Conservation (phyloP, 1,139 yeast genomes). For the Citeromyces hawaiiensis region DNA sequence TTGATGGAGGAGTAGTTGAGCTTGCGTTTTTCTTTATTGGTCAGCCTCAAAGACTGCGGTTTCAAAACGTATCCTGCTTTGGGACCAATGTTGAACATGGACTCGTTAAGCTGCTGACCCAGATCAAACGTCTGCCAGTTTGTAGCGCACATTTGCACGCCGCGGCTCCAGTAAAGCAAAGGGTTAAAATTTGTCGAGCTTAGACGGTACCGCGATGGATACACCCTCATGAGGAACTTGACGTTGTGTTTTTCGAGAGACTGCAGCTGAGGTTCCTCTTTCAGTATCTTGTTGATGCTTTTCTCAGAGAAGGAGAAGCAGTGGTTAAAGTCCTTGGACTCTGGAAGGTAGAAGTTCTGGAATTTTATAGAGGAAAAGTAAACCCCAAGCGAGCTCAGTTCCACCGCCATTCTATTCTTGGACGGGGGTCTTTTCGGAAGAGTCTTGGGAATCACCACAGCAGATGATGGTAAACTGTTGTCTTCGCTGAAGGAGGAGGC, state of each 20-base stretch:
- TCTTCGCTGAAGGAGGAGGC: constrained; percentile 6
- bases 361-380: constrained; percentile 66
- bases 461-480: background rate
- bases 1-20: constrained; percentile 8
- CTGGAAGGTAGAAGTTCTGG: constrained; percentile 74
- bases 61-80: constrained; percentile 69
- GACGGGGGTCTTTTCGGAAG: constrained; percentile 9
- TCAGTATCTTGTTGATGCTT: constrained; percentile 45
- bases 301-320: constrained; percentile 82
- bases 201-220: constrained; percentile 71
- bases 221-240: constrained; percentile 64
- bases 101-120: constrained; percentile 84
- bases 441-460: constrained; percentile 6
- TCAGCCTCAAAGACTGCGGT: constrained; percentile 34
- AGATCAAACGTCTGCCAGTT: constrained; percentile 92
- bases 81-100: constrained; percentile 52
- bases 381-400: constrained; percentile 49
- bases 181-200: constrained; percentile 78
- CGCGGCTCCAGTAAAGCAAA: constrained; percentile 64
- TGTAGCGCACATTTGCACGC: constrained; percentile 90
- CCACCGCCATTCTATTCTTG: constrained; percentile 26
- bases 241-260: constrained; percentile 68
- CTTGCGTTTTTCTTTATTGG: constrained; percentile 11
- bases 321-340: constrained; percentile 70
- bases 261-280: constrained; percentile 37